Conservation (phyloP, 305 asterid genomes). For the Fraxinus sp. region DNA sequence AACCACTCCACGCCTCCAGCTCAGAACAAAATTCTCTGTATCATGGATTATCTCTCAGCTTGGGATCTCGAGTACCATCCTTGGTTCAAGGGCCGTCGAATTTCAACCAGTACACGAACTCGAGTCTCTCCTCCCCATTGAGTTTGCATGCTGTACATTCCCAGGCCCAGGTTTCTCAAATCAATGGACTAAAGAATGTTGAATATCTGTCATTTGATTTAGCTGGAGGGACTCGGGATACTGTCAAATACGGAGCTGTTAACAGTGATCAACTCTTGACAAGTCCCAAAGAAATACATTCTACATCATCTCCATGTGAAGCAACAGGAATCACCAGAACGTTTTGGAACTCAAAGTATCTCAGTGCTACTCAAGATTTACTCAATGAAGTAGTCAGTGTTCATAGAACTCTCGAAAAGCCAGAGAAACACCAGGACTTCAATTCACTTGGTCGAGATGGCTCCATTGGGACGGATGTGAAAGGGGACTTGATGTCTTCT, state of each 20-base stretch:
- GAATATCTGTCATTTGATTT: conserved; percentile 53
- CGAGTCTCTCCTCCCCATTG: conserved; percentile 39
- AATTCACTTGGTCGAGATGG: conserved; percentile 30
- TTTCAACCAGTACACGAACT: conserved; percentile 42
- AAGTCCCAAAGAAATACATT: conserved; percentile 32
- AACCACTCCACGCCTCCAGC: conserved; percentile 27
- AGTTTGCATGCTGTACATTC: conserved; percentile 38
- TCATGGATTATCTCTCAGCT: conserved; percentile 68
- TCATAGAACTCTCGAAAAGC: conserved; percentile 36
- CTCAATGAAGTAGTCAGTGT: conserved; percentile 64
- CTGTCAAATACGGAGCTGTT: conserved; percentile 27
- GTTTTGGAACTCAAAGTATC: conserved; percentile 48
- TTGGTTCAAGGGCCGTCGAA: conserved; percentile 7
- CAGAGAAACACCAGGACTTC: conserved; percentile 29
- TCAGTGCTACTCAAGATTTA: conserved; percentile 57
- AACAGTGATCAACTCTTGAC: conserved; percentile 26
- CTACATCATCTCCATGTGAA: conserved; percentile 28
- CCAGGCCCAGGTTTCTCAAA: conserved; percentile 28
- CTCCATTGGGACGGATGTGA: conserved; percentile 33
- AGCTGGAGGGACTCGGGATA: conserved; percentile 33
- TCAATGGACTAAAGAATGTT: conserved; percentile 35
- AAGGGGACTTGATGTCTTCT: conserved; percentile 28
- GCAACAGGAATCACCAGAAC: conserved; percentile 31
- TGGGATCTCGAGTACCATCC: conserved; percentile 53
- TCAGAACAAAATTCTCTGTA: conserved; percentile 37